Percentiles rank a stretch among this genome's conserved stretches.
Evolutionary conservation across 129 eudicot genomes (phyloP).

Genomic region (Apium graveolens): DNA sequence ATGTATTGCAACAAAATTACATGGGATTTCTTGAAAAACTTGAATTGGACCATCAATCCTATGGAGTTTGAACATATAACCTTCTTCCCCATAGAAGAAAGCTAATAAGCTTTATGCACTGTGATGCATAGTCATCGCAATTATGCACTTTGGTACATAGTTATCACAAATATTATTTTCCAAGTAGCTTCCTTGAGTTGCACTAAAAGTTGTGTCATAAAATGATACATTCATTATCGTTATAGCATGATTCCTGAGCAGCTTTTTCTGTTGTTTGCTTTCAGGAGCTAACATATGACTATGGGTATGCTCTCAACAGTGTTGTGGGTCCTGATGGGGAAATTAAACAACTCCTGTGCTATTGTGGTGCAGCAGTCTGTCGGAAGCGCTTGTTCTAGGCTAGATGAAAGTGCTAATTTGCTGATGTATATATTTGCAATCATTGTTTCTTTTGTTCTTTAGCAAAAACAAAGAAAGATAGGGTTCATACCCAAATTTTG

Average conservation of each 20-base stretch:
- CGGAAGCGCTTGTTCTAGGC: constrained; percentile 55
- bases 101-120: background rate
- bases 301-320: constrained; percentile 67
- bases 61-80: background rate
- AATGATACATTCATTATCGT: background rate
- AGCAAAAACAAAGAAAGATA: background rate
- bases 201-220: background rate
- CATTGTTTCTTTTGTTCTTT: background rate
- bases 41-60: background rate
- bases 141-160: background rate
- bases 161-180: background rate
- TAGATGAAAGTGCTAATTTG: background rate
- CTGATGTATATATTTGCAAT: background rate
- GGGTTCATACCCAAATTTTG: background rate
- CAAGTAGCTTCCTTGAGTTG: background rate
- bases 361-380: constrained; percentile 77
- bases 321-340: constrained; percentile 70
- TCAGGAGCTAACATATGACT: constrained; percentile 82
- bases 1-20: background rate
- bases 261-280: constrained; percentile 10
- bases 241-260: background rate
- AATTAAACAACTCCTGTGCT: constrained; percentile 50
- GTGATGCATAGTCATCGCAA: background rate
- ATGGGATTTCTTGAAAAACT: background rate
- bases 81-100: background rate